Base-by-base conservation (phyloP, 139 green algal genomes). In the Edaphochlamys debaryana region DNA sequence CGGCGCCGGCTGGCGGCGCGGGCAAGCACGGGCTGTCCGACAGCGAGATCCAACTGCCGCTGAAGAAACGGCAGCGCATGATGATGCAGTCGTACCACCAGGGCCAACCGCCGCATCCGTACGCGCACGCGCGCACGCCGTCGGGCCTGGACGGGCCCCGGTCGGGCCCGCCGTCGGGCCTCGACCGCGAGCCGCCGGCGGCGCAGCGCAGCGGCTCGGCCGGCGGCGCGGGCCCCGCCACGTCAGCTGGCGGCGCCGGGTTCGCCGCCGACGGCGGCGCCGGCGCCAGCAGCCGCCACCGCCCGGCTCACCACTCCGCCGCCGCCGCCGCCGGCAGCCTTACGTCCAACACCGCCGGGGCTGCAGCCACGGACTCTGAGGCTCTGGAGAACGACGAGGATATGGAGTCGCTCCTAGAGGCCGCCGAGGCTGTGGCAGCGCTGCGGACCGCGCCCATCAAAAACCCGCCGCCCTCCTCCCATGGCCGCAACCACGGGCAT, bases 61-160 rank as follows among this genome's bases (percentile, higher is more conserved):
- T 70, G 2, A 81, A 82, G 54, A 87, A 87, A 54, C 75, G 71
- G 37, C 82, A 56, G 73, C 52, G 50, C 22, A 67, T 82, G 64
- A 42, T 76, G 69, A 29, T 27, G 56, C n/a, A 64, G 45, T n/a
- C n/a, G n/a, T n/a, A n/a, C n/a, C 52, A 78, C 23, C 45, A 50
- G 32, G 27, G 45, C 3, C 60, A 67, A 25, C 60, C 29, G 60
- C 20, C 8, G 17, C 67, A 60, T 38, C 23, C 40, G 3, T 37
- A 38, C 15, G 13, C 36, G 15, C 66, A 30, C 11, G 27, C 66
- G 36, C 32, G 19, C 36, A 3, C n/a, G n/a, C 45, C 45, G 45
- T 54, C 45, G 45, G 45, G 13, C 45, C 45, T 13, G 11, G 15
- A 4, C 54, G 54, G 9, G 22, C 22, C 54, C 54, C 11, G 30